Base-by-base conservation (phyloP, 176 grass and related monocot genomes). In the Juncus inflexus region DNA sequence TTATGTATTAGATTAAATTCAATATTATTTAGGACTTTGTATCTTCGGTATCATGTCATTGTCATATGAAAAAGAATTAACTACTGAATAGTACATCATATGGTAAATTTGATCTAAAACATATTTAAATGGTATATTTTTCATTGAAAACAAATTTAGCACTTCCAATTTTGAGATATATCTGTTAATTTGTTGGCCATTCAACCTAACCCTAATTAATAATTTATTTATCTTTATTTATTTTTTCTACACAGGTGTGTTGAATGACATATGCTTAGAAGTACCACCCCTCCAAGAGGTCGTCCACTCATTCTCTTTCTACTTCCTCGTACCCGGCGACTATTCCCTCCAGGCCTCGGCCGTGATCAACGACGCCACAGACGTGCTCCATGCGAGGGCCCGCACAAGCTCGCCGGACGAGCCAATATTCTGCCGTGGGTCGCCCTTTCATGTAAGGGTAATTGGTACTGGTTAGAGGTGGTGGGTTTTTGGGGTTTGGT, bases 271-370 rank as follows among this genome's bases (percentile, higher is more conserved):
- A 72, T 72, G 75, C 74, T 52, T 99, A 75, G 86, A 90, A 80
- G 85, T 86, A 77, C 89, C 83, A 56, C 75, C 94, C n/a, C 84
- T 90, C 7, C 66, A 99, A 69, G 94, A 99, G 72, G 64, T 80
- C 9, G 40, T 69, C 14, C 94, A 99, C 80, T 66, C 94, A 70
- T 99, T 99, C 74, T 91, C 83, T 0, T 64, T 92, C 64, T 91
- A 92, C 76, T 99, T 99, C 80, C 94, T 92, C 10, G 89, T 99
- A 14, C 94, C 94, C 0, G 94, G 94, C 63, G 94, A 99, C 56
- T 99, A 99, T 52, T 81, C 88, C 6, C 78, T 99, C 45, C 89
- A 77, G 40, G 78, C 94, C 66, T 72, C 89, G 12, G 75, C 94
- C 53, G 78, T 92, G 47, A 92, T 99, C 75, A 87, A 80, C 37